phyloP scores from a whole-genome alignment of 1,284 basidiomycete species.

The Ceratorhiza oryzae-sativae region DNA sequence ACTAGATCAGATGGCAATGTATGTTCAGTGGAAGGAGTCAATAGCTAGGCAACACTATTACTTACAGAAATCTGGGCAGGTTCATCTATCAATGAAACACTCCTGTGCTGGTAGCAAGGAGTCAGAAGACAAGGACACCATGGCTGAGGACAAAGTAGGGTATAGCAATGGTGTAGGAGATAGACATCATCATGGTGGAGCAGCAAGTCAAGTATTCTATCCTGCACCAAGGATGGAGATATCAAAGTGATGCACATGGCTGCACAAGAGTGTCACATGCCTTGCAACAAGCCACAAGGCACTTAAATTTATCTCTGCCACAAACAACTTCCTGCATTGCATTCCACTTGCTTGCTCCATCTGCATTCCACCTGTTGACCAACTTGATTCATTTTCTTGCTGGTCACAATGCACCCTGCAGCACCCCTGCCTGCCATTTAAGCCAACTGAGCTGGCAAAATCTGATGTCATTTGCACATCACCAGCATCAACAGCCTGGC shows the following conservation, averaged over 20 bases:
- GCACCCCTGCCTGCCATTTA: not conserved
- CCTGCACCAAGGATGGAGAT: not conserved
- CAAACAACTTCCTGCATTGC: not conserved
- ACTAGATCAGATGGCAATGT: not conserved
- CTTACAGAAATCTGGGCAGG: not conserved
- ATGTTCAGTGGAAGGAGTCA: constrained; percentile 12
- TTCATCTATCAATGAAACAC: not conserved
- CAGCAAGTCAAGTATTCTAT: not conserved
- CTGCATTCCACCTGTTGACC: not conserved
- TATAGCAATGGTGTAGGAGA: not conserved
- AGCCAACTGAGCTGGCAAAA: not conserved
- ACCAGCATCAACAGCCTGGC: not conserved
- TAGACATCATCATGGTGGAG: not conserved
- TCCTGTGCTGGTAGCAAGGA: not conserved
- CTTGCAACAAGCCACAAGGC: not conserved
- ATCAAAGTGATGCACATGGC: not conserved
- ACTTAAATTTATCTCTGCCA: not conserved
- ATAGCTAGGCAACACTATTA: not conserved
- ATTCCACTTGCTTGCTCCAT: not conserved
- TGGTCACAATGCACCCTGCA: not conserved
- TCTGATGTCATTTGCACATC: not conserved
- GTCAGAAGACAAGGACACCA: not conserved
- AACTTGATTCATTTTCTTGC: not conserved
- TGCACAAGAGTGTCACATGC: not conserved
- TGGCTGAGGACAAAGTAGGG: not conserved